Base-by-base conservation (phyloP, 2,329 filamentous ascomycete genomes). In the Trichoderma sp. region DNA sequence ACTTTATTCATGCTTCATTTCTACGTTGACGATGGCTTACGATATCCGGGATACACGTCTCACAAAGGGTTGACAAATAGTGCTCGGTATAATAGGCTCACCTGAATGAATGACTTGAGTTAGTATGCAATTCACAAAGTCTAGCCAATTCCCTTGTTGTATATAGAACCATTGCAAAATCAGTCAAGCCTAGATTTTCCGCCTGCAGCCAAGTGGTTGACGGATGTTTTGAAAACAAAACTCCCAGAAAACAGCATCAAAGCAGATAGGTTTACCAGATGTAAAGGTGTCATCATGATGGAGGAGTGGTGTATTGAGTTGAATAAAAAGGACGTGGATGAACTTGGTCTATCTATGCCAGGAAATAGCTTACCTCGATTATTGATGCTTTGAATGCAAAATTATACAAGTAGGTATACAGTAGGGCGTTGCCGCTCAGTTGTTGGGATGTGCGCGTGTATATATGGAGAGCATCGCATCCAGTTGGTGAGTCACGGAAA, bases 241-340 rank as follows among this genome's bases (percentile, higher is more conserved):
- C 39, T 34, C 59, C 59, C 69, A 68, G 69, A 77, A 79, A 76
- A 66, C 72, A 78, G 70, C 56, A 70, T 67, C 74, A 73, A 73
- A 74, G 74, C 72, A 70, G 70, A 70, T 81, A 79, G 78, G 80
- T 77, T 81, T 81, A 81, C 80, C 80, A 81, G 80, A 81, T 81
- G 80, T 76, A 74, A 43, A 70, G 70, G 72, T 76, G 72, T 81
- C 80, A 80, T 81, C 79, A 78, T 64, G 37, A 28, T 32, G 56
- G n/a, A 24, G 46, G 39, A 43, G 55, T 14, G 46, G 51, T 24
- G n/a, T 69, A 24, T 66, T 5, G 16, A 46, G 26, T 54, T 52
- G 13, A 24, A 43, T n/a, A 46, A 43, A 46, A 43, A 14, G 3
- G 21, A 13, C 16, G 18, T 43, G 24, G 18, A 43, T 14, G 16